Evolutionary conservation across 768 basidiomycete genomes (phyloP).

Genomic region (Mycena indigotica): DNA sequence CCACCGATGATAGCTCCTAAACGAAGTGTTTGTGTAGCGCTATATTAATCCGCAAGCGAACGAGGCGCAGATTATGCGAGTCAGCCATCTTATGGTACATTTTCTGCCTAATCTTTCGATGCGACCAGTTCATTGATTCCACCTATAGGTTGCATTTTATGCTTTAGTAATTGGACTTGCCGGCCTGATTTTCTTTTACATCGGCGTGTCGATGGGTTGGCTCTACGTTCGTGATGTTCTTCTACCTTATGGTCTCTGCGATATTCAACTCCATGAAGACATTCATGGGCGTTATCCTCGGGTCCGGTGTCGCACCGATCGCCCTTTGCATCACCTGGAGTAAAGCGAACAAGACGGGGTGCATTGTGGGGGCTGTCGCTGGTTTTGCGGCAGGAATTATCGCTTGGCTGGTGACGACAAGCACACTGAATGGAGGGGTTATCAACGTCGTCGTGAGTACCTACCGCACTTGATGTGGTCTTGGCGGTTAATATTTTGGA

Average conservation of each 20-base stretch:
- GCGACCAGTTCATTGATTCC: no score
- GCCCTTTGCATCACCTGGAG: slow-evolving; percentile 85
- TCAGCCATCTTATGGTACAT: slow-evolving; percentile 68
- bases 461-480: not conserved
- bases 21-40: slow-evolving; percentile 44
- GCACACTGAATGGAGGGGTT: slow-evolving; percentile 64
- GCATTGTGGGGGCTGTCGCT: slow-evolving; percentile 68
- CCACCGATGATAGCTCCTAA: no score
- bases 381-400: slow-evolving; percentile 73
- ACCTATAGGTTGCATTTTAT: slow-evolving; percentile 65
- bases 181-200: slow-evolving; percentile 84
- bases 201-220: slow-evolving; percentile 93
- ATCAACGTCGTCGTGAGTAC: slow-evolving; percentile 67
- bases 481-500: no score
- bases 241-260: not conserved
- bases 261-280: slow-evolving; percentile 44
- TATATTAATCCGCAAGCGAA: slow-evolving; percentile 85
- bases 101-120: no score
- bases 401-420: slow-evolving; percentile 86
- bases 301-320: slow-evolving; percentile 85
- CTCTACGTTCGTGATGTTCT: slow-evolving; percentile 65
- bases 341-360: slow-evolving; percentile 84
- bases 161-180: slow-evolving; percentile 81
- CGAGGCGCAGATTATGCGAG: slow-evolving; percentile 66
- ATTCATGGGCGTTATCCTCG: slow-evolving; percentile 86